phyloP scores from a whole-genome alignment of 805 yeast genomes.

The Starmerella etchellsii region DNA sequence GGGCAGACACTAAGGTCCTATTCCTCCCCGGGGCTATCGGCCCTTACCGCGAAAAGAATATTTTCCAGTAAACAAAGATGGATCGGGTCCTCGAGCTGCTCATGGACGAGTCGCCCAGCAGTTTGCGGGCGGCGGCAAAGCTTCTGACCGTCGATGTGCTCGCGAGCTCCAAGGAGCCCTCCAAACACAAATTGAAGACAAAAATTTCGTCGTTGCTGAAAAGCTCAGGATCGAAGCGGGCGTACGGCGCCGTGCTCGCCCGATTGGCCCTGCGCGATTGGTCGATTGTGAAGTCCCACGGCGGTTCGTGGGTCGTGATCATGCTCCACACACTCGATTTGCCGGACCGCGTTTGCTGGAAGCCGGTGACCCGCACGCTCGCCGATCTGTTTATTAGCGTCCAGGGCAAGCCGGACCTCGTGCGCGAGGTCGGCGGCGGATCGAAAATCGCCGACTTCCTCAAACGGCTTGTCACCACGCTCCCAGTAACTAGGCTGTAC shows the following conservation, averaged over 20 bases:
- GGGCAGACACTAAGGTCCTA: no score
- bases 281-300: conserved; percentile 29
- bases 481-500: conserved; percentile 6
- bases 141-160: conserved; percentile 8
- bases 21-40: no score
- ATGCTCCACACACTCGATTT: conserved; percentile 30
- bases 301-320: conserved; percentile 29
- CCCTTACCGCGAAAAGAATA: no score
- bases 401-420: conserved; percentile 69
- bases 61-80: conserved; percentile 8
- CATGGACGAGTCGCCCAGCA: neutral
- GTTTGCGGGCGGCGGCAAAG: conserved; percentile 1
- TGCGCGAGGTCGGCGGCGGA: conserved; percentile 72
- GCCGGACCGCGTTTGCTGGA: conserved; percentile 26
- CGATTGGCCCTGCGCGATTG: conserved; percentile 20
- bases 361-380: conserved; percentile 23
- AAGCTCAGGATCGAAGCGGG: conserved; percentile 27
- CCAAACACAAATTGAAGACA: conserved; percentile 24
- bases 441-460: conserved; percentile 61
- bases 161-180: conserved; percentile 3
- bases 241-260: conserved; percentile 30
- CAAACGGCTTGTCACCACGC: conserved; percentile 22
- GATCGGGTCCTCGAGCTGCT: conserved; percentile 15
- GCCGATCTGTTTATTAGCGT: conserved; percentile 19
- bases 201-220: conserved; percentile 28